phyloP scores from a whole-genome alignment of 139 green algal genomes.

The Marvania coccoides region DNA sequence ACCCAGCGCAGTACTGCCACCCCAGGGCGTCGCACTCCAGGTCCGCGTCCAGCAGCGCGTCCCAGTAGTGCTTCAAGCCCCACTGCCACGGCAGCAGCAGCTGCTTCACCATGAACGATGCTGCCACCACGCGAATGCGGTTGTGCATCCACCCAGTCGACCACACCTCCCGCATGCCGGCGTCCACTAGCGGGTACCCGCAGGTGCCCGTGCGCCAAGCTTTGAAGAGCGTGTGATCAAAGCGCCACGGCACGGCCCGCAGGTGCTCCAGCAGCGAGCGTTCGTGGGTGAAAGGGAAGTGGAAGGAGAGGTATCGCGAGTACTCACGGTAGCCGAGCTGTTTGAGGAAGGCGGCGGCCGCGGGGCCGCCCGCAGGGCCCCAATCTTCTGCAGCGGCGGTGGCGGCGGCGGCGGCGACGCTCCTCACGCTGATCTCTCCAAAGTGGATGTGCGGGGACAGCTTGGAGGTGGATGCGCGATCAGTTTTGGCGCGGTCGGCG shows the following conservation, averaged over 20 bases:
- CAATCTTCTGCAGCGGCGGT: neutral
- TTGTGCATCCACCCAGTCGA: constrained; percentile 82
- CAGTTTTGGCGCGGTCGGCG: constrained; percentile 64
- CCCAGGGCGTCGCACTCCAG: constrained; percentile 83
- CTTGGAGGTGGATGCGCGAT: constrained; percentile 68
- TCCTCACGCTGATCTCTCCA: constrained; percentile 69
- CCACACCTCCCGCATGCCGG: constrained; percentile 84
- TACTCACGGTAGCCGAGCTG: constrained; percentile 90
- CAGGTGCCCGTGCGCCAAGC: constrained; percentile 74
- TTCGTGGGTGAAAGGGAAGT: constrained; percentile 94
- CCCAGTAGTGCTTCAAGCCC: constrained; percentile 95
- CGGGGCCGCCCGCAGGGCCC: neutral
- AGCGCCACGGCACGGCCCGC: constrained; percentile 71
- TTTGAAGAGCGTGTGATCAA: constrained; percentile 77
- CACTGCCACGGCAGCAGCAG: constrained; percentile 90
- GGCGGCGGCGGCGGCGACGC: constrained; percentile 58
- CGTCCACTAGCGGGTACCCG: constrained; percentile 80
- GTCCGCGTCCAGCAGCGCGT: constrained; percentile 83
- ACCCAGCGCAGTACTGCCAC: constrained; percentile 65
- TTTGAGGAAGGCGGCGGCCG: constrained; percentile 66
- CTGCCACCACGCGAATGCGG: constrained; percentile 63
- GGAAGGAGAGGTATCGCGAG: constrained; percentile 84
- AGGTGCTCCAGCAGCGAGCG: constrained; percentile 84
- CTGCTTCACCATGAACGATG: constrained; percentile 85
- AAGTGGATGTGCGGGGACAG: constrained; percentile 91